These are phyloP conservation scores for Strobilomyces echinocephalus DNA, from an alignment of 768 basidiomycete species.

Conservation along the genomic window DNA sequence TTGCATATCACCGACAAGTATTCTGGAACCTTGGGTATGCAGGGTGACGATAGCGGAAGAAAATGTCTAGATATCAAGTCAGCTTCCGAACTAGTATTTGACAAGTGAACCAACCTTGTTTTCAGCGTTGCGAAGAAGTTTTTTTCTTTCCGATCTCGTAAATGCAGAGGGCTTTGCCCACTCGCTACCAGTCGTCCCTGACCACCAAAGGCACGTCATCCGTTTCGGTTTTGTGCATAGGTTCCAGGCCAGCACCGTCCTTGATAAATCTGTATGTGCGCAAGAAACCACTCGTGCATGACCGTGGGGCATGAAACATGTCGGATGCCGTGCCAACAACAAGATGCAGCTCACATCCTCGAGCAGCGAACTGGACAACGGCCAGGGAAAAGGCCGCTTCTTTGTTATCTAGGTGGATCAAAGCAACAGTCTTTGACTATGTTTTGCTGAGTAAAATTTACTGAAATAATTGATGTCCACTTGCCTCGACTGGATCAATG, in stretches of 20 bases:
- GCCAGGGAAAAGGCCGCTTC: constrained; percentile 95
- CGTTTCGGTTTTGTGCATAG: constrained; percentile 92
- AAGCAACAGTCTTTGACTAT: constrained; percentile 65
- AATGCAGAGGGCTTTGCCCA: constrained; percentile 86
- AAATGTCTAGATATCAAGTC: constrained; percentile 54
- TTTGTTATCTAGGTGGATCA: constrained; percentile 82
- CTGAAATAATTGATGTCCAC: constrained; percentile 15
- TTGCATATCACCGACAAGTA: constrained; percentile 96
- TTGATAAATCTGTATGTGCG: constrained; percentile 81
- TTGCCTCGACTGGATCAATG: constrained; percentile 80
- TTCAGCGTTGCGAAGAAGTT: constrained; percentile 91
- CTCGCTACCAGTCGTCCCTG: constrained; percentile 84
- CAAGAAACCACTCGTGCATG: constrained; percentile 85
- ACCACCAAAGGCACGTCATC: constrained; percentile 91
- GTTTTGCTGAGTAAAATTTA: constrained; percentile 1
- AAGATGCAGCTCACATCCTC: constrained; percentile 77
- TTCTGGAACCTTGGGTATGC: constrained; percentile 89
- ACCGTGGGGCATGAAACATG: constrained; percentile 76
- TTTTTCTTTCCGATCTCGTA: constrained; percentile 99
- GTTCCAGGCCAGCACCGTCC: constrained; percentile 77
- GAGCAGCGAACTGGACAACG: constrained; percentile 80
- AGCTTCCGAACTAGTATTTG: constrained; percentile 1
- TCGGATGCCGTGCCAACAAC: constrained; percentile 94
- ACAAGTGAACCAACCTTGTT: constrained; percentile 65
- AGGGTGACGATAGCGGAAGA: constrained; percentile 84